These are phyloP conservation scores for Eimeria praecox DNA, from an alignment of 169 alveolate species.

Conservation along the genomic window DNA sequence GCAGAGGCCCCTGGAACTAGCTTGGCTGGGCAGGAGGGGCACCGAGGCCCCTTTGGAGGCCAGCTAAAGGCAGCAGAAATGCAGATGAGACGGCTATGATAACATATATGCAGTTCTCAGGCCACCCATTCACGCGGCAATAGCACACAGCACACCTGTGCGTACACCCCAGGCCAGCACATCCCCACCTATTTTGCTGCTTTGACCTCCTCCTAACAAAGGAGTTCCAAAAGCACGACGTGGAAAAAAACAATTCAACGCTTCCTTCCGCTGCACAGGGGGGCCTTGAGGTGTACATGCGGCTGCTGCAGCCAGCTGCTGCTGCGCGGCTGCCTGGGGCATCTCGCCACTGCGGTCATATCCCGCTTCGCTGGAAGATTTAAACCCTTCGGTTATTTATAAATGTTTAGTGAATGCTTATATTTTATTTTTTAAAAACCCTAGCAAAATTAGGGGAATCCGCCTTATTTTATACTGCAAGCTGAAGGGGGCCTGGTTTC, in stretches of 20 bases:
- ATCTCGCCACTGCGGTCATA: neutral
- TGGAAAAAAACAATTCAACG: neutral
- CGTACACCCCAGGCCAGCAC: conserved; percentile 1
- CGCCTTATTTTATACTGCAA: no score
- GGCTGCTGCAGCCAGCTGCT: neutral
- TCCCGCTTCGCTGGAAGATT: no score
- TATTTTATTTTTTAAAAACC: no score
- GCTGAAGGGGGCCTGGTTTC: no score
- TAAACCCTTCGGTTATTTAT: no score
- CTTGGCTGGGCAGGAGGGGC: neutral
- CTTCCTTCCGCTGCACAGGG: neutral
- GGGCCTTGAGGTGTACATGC: conserved; percentile 17
- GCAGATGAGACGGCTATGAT: neutral
- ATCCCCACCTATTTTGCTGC: neutral
- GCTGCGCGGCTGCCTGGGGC: neutral
- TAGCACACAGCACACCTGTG: neutral
- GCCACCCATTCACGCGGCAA: neutral
- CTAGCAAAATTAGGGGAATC: no score
- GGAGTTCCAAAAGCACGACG: neutral
- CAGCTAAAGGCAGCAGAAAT: neutral
- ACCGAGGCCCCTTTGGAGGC: neutral
- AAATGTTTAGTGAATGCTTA: no score
- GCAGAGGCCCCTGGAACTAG: conserved; percentile 28
- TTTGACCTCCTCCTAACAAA: neutral
- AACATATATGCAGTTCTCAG: neutral